Base-by-base conservation (phyloP, 306 rosid species). In the Rubus parviflorus region DNA sequence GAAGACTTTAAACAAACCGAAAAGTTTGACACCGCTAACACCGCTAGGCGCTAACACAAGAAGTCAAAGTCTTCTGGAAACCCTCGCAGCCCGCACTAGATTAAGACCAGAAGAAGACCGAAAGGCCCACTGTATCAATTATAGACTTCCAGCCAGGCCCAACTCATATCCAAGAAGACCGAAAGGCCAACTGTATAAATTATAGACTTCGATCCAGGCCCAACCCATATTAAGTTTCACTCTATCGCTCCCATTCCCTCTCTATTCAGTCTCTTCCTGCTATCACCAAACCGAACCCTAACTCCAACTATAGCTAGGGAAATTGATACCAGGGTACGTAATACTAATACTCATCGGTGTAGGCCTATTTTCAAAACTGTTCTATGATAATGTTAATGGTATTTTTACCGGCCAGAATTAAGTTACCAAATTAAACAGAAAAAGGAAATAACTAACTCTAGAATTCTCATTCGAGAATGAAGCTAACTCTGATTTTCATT, bases 231-330 rank as follows among this genome's bases (percentile, higher is more conserved):
- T 14, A 46, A 13, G 58, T 6, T 53, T 79, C 80, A 7, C 51
- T 77, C 35, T 46, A 80, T 68, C 48, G 79, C 69, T 78, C 82
- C 41, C 30, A 30, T n/a, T n/a, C n/a, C n/a, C n/a, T 82, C 68
- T 12, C 0, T 23, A 17, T 54, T 85, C 78, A 41, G 51, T 65
- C 41, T 25, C 65, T 52, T 12, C 90, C 58, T 30, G 2, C 35
- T 71, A 80, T 80, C 73, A 82, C 23, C 74, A 48, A 12, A 51
- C 64, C 42, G 62, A 75, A 30, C 38, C 82, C 74, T 16, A 4
- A 41, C 35, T 30, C 35, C 35, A 30, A 30, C 35, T 30, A 30
- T 30, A 30, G 35, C 35, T 30, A 30, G 35, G 35, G 30, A n/a
- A n/a, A n/a, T n/a, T n/a, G n/a, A n/a, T n/a, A n/a, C n/a, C n/a